These are phyloP conservation scores for Lasiodiplodia gonubiensis DNA, from an alignment of 2,329 filamentous ascomycete species.

Conservation along the genomic window DNA sequence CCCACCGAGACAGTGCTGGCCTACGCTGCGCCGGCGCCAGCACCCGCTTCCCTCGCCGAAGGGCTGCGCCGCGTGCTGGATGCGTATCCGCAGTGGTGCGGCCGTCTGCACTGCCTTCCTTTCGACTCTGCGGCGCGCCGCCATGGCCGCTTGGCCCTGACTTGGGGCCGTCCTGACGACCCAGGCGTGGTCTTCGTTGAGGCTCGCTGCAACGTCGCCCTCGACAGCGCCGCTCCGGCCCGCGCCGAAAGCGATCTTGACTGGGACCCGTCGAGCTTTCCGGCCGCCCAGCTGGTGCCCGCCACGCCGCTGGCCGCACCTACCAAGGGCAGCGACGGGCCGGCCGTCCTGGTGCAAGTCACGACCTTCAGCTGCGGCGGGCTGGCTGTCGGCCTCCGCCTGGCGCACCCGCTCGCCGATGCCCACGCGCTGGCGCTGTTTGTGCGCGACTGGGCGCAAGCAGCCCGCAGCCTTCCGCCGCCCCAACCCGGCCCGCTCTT, in stretches of 20 bases:
- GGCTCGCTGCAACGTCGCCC: not conserved
- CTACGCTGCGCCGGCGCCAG: constrained; percentile 11
- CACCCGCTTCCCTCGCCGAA: not conserved
- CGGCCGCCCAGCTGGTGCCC: constrained; percentile 19
- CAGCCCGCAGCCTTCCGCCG: constrained; percentile 34
- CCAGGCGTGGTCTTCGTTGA: constrained; percentile 22
- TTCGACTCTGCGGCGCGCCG: constrained; percentile 5
- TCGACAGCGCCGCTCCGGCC: not conserved
- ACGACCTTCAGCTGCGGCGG: constrained; percentile 51
- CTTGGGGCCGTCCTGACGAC: constrained; percentile 18
- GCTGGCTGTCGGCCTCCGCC: constrained; percentile 49
- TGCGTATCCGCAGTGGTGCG: constrained; percentile 21
- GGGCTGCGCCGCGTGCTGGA: constrained; percentile 9
- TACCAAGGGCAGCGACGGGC: not conserved
- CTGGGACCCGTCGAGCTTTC: constrained; percentile 15
- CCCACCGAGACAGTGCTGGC: constrained; percentile 15
- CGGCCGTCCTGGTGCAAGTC: constrained; percentile 46
- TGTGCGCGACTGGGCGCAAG: constrained; percentile 50
- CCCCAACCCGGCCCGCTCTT: constrained; percentile 43
- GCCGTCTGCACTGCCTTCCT: constrained; percentile 1
- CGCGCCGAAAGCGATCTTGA: not conserved
- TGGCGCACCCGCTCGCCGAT: constrained; percentile 55
- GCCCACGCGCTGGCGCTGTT: constrained; percentile 53
- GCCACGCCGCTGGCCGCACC: not conserved
- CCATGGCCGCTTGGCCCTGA: constrained; percentile 8